Evolutionary conservation across 2,329 filamentous ascomycete genomes (phyloP).

Genomic region (Diplodia sapinea): DNA sequence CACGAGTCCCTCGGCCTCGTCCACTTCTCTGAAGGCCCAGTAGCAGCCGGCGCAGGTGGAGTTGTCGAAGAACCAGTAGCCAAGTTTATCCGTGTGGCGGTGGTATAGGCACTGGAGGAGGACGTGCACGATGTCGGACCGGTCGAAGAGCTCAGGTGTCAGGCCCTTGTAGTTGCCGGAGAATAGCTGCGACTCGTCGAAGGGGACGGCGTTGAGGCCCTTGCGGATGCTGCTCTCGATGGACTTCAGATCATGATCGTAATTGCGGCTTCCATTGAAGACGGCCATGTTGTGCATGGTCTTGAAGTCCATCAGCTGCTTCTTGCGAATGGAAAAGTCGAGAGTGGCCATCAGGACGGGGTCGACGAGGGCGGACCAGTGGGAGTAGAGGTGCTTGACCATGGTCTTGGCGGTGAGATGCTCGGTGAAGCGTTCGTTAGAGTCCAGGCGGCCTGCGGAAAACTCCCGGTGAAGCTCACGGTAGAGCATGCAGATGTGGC

Average conservation of each 20-base stretch:
- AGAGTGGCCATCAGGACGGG: slow-evolving; percentile 12
- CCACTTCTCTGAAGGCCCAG: too few relatives aligned
- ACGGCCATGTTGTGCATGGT: slow-evolving; percentile 6
- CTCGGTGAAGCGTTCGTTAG: neutral
- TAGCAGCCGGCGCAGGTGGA: too few relatives aligned
- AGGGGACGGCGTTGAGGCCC: slow-evolving; percentile 10
- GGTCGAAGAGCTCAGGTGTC: neutral
- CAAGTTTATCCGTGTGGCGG: neutral
- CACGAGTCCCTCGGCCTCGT: too few relatives aligned
- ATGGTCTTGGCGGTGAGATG: neutral
- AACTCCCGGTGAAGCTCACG: neutral
- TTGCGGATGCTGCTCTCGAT: slow-evolving; percentile 13
- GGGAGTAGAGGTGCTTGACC: neutral
- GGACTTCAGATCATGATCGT: neutral
- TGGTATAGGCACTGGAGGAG: neutral
- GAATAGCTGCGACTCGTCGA: slow-evolving; percentile 23
- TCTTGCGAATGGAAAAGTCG: slow-evolving; percentile 22
- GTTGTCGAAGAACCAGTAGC: neutral
- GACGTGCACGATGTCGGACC: neutral
- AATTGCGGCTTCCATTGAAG: neutral
- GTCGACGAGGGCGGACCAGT: slow-evolving; percentile 10
- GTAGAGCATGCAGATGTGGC: slow-evolving; percentile 12
- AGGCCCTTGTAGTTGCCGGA: neutral
- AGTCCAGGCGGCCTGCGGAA: neutral
- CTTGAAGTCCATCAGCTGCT: slow-evolving; percentile 18